phyloP scores from a whole-genome alignment of 225 moss, liverwort and hornwort genomes.

The Straminergon stramineum region DNA sequence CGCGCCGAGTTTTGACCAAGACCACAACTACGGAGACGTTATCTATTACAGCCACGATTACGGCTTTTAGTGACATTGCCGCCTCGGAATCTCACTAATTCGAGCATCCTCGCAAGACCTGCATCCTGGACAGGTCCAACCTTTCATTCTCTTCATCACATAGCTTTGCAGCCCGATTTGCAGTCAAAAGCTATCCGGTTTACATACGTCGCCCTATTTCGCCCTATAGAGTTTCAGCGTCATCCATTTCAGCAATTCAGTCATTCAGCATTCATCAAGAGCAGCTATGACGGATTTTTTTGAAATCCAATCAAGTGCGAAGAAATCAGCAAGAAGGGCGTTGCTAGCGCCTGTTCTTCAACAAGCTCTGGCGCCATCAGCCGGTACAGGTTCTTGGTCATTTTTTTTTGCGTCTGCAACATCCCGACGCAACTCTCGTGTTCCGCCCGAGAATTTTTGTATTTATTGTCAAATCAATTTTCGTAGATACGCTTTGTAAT shows the following conservation, averaged over 20 bases:
- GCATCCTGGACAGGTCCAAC: not conserved
- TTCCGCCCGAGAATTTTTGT: not conserved
- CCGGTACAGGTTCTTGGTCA: not conserved
- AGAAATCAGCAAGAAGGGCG: not conserved
- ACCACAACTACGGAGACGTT: not conserved
- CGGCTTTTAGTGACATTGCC: not conserved
- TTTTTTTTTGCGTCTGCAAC: not conserved
- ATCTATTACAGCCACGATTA: not conserved
- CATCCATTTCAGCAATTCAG: not conserved
- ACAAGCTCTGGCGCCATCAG: not conserved
- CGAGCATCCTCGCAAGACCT: not conserved
- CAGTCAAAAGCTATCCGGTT: not conserved
- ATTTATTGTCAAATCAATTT: not conserved
- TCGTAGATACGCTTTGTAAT: not conserved
- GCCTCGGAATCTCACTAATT: not conserved
- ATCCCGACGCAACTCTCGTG: not conserved
- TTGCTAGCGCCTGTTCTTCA: not conserved
- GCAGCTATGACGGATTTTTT: not conserved
- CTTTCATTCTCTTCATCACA: not conserved
- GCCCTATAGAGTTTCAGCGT: not conserved
- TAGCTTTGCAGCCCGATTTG: not conserved
- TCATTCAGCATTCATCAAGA: not conserved
- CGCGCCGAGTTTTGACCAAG: not conserved
- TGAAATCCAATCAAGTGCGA: not conserved
- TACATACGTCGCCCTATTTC: not conserved